Evolutionary conservation across 495 filamentous ascomycete genomes (phyloP).

Genomic region (Aspergillus homomorphus): DNA sequence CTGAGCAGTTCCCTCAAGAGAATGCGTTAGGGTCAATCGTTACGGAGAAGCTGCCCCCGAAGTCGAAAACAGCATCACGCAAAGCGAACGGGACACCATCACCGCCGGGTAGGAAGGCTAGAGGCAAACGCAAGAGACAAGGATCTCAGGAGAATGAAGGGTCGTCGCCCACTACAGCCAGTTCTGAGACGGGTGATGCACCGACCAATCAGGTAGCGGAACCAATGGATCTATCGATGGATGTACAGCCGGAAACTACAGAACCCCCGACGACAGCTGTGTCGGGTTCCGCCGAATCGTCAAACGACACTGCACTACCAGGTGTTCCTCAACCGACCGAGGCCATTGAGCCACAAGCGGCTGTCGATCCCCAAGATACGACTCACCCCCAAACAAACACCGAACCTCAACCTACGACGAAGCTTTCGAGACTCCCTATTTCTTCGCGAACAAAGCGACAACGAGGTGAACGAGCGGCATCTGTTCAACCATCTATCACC

Average conservation of each 20-base stretch:
- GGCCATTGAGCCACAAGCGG: not conserved
- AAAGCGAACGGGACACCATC: slow-evolving; percentile 13
- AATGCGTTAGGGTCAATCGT: not conserved
- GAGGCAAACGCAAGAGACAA: slow-evolving; percentile 12
- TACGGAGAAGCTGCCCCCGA: not conserved
- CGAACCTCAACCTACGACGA: slow-evolving; percentile 5
- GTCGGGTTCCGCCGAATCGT: not conserved
- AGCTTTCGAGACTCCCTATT: slow-evolving; percentile 3
- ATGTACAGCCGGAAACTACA: not conserved
- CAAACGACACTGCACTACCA: not conserved
- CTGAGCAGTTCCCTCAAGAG: not conserved
- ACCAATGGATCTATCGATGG: not conserved
- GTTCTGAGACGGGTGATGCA: not conserved
- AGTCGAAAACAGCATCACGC: slow-evolving; percentile 1
- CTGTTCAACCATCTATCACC: slow-evolving; percentile 10
- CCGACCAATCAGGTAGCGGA: not conserved
- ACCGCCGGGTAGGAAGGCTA: slow-evolving; percentile 8
- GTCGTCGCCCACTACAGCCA: not conserved
- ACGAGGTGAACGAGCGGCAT: slow-evolving; percentile 17
- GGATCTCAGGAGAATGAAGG: slow-evolving; percentile 1
- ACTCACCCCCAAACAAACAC: not conserved
- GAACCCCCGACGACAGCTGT: not conserved
- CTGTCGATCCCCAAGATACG: not conserved
- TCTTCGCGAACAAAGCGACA: slow-evolving; percentile 13
- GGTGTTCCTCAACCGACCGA: not conserved